Evolutionary conservation across 225 moss, liverwort and hornwort species (phyloP), one percentile per base, ranked within the genome.

Genomic region (Takakia lepidozioides): DNA sequence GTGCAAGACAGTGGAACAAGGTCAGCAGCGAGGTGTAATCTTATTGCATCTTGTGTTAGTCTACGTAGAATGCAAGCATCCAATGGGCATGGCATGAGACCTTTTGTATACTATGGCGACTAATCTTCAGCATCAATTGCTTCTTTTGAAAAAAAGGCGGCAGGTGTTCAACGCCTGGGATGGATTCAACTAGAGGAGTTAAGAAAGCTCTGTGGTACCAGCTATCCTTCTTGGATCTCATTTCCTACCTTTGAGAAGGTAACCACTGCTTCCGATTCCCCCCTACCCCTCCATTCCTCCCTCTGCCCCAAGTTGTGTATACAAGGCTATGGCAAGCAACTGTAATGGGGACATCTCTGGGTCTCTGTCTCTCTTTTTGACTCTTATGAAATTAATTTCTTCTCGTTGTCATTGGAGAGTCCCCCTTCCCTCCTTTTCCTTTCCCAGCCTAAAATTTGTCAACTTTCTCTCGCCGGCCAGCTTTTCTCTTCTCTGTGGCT

Each of bases 211-310:
- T 95, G 95, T 52, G 73, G 71, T 67, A 63, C 68, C 25, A 90
- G 70, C 10, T 84, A 70, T 61, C 90, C 95, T 29, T 70, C 61
- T 30, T 66, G 84, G 68, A 65, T 84, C 43, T 84, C 90, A n/a
- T 95, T 84, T 61, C 74, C 82, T 19, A 81, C 86, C 20, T 95
- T 74, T 59, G 86, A 95, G 32, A 81, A 89, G 76, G 93, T 93
- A 72, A 40, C 40, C 35, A 8, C 9, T 35, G 18, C 9, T 43
- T 21, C 18, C 17, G 16, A 24, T 20, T 48, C 8, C 14, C 17
- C 14, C 39, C n/a, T 25, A 46, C 30, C 25, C 25, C 28, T n/a
- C n/a, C n/a, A n/a, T n/a, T n/a, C n/a, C n/a, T n/a, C n/a, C n/a
- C n/a, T n/a, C n/a, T n/a, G n/a, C n/a, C n/a, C n/a, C n/a, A n/a